Evolutionary conservation across 225 moss, liverwort and hornwort species (phyloP).

Genomic region (Sphagnum contortum): DNA sequence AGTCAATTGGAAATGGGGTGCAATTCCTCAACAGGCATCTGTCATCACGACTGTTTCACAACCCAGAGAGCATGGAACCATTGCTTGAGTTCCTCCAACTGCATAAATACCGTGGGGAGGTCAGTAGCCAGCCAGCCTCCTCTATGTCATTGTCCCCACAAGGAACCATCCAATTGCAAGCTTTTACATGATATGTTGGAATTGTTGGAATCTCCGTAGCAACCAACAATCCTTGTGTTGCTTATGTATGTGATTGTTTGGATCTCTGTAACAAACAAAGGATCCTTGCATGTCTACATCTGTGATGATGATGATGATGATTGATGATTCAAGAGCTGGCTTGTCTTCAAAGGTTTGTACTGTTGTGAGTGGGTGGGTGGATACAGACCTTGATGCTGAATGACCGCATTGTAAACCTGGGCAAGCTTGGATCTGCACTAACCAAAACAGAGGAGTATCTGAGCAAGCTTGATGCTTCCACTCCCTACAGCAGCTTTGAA

Average conservation of each 20-base stretch:
- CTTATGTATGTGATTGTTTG: too few relatives aligned
- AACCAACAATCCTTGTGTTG: too few relatives aligned
- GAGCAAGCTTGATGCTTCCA: conserved; percentile 30
- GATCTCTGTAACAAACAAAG: too few relatives aligned
- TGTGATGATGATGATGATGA: too few relatives aligned
- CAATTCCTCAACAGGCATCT: conserved; percentile 86
- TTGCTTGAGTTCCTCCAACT: conserved; percentile 73
- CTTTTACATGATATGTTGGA: too few relatives aligned
- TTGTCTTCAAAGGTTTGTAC: too few relatives aligned
- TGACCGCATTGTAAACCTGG: conserved; percentile 52
- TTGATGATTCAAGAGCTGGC: too few relatives aligned
- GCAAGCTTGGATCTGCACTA: conserved; percentile 52
- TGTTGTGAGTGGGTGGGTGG: background rate
- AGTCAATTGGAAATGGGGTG: conserved; percentile 83
- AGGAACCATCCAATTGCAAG: too few relatives aligned
- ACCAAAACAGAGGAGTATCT: conserved; percentile 65
- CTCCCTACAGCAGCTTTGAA: conserved; percentile 44
- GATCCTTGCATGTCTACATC: too few relatives aligned
- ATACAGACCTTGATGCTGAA: conserved; percentile 81
- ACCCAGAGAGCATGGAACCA: conserved; percentile 54
- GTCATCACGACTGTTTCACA: conserved; percentile 69
- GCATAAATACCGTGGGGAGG: conserved; percentile 68
- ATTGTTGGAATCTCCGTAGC: too few relatives aligned
- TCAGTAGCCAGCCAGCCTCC: conserved; percentile 1
- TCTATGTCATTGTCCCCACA: too few relatives aligned